These are phyloP conservation scores for Microbotryum violaceum DNA, from an alignment of 1,284 basidiomycete species.

Conservation along the genomic window DNA sequence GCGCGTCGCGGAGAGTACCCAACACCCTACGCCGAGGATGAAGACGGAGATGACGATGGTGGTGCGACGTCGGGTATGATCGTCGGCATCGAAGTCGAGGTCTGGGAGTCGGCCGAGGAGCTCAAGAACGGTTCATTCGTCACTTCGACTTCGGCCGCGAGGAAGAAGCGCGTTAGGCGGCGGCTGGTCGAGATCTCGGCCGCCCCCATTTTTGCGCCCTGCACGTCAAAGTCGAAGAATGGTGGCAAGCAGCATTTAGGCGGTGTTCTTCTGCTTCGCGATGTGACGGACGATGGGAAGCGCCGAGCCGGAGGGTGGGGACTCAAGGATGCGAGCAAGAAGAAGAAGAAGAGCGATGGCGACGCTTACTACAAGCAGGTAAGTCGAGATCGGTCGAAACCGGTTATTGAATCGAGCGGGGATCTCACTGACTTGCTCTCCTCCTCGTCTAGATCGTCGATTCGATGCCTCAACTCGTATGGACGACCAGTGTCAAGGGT, in stretches of 20 bases:
- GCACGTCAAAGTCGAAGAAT: neutral
- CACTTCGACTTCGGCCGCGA: neutral
- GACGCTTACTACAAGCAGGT: slow-evolving; percentile 18
- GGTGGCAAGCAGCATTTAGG: slow-evolving; percentile 27
- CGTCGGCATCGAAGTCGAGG: slow-evolving; percentile 27
- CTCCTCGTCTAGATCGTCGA: slow-evolving; percentile 13
- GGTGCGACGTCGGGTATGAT: slow-evolving; percentile 13
- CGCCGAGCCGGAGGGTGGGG: neutral
- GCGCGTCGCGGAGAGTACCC: slow-evolving; percentile 23
- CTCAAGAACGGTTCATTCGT: neutral
- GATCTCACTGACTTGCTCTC: neutral
- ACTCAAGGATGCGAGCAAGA: neutral
- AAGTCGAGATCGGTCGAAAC: neutral
- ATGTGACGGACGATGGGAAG: slow-evolving; percentile 24
- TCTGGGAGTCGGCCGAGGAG: slow-evolving; percentile 10
- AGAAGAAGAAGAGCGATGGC: slow-evolving; percentile 7
- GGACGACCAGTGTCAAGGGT: slow-evolving; percentile 39
- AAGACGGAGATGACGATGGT: slow-evolving; percentile 23
- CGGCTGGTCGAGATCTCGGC: slow-evolving; percentile 27
- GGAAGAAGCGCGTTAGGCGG: slow-evolving; percentile 26
- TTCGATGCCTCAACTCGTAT: slow-evolving; percentile 38
- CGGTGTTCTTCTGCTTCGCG: slow-evolving; percentile 26
- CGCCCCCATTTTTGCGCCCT: slow-evolving; percentile 15
- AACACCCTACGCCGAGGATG: neutral
- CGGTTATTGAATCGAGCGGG: no score